Base-by-base conservation (phyloP, 2,329 filamentous ascomycete species). In the Zalaria sp. region DNA sequence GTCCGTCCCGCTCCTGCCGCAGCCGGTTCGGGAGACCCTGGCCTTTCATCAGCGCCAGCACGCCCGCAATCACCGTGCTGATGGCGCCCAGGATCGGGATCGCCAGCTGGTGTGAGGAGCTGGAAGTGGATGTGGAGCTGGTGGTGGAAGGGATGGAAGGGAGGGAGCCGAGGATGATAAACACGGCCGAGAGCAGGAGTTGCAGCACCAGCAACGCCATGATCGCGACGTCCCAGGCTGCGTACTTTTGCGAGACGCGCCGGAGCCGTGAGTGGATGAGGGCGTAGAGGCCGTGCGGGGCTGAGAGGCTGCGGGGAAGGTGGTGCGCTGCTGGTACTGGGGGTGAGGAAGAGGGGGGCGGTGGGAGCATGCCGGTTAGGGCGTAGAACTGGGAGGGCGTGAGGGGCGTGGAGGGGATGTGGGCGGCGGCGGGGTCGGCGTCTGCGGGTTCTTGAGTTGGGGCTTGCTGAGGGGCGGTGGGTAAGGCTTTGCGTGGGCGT, bases 11-110 rank as follows among this genome's bases (percentile, higher is more conserved):
- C 39, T 55, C 54, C 47, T 58, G 54, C 26, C 57, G 43, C n/a
- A 60, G 41, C 3, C 58, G 45, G 39, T 54, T 58, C n/a, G 58
- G 57, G n/a, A 61, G 42, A 1, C 59, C 56, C 46, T 59, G 56
- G 0, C 58, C 59, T 38, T 54, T 56, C 47, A 57, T 55, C n/a
- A 62, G 34, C 11, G 56, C 53, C 37, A 62, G 42, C 10, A 51
- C 42, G 3, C 59, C 58, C 5, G 51, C 57, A 3, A 59, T 51
- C 4, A 60, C 53, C 2, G 55, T 57, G 36, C 53, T 55, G 8
- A 61, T 45, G 2, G 57, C 57, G 5, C 56, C 56, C 0, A 60
- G 47, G 2, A 53, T 41, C 3, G 53, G 55, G 25, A 59, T 53
- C n/a, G 53, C 50, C 18, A 56, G 43, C 27, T 59, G 56, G 39